Evolutionary conservation across 371 early-diverging fungal species (phyloP).

Genomic region (Mortierella sp.): DNA sequence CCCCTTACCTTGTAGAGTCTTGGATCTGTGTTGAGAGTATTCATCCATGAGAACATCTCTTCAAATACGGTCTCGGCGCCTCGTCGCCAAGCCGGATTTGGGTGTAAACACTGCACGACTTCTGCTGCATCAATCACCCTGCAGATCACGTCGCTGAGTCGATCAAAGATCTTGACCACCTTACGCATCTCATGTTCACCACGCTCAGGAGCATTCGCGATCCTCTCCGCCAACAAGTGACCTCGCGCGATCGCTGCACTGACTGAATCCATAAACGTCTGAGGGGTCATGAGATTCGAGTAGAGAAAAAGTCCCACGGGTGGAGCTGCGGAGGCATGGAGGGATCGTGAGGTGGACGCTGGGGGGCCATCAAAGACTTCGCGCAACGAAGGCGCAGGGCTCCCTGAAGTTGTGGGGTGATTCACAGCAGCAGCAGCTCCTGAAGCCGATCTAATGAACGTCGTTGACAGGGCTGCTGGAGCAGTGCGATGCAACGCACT

Average conservation of each 20-base stretch:
- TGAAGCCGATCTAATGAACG: conserved; percentile 5
- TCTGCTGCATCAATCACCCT: conserved; percentile 93
- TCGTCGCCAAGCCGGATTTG: conserved; percentile 72
- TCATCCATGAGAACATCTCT: conserved; percentile 85
- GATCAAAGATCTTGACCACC: conserved; percentile 87
- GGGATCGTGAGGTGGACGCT: conserved; percentile 18
- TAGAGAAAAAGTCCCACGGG: conserved; percentile 42
- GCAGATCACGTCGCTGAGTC: conserved; percentile 91
- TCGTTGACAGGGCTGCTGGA: conserved; percentile 5
- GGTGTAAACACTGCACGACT: conserved; percentile 92
- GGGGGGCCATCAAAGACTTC: conserved; percentile 46
- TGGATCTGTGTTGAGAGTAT: conserved; percentile 90
- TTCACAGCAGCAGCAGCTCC: conserved; percentile 3
- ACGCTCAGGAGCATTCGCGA: conserved; percentile 65
- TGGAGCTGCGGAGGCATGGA: conserved; percentile 14
- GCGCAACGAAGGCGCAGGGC: conserved; percentile 20
- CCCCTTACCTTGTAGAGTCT: conserved; percentile 78
- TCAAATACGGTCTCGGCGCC: conserved; percentile 85
- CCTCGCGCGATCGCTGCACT: conserved; percentile 58
- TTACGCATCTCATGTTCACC: conserved; percentile 69
- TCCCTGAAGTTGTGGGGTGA: background rate
- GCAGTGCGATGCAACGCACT: background rate
- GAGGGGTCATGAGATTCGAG: conserved; percentile 35
- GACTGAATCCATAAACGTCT: conserved; percentile 49
- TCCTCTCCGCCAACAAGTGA: conserved; percentile 67